Evolutionary conservation across 2,329 filamentous ascomycete genomes (phyloP), one percentile per base, ranked within the genome.

Genomic region (Chaetoscypha palmicola): DNA sequence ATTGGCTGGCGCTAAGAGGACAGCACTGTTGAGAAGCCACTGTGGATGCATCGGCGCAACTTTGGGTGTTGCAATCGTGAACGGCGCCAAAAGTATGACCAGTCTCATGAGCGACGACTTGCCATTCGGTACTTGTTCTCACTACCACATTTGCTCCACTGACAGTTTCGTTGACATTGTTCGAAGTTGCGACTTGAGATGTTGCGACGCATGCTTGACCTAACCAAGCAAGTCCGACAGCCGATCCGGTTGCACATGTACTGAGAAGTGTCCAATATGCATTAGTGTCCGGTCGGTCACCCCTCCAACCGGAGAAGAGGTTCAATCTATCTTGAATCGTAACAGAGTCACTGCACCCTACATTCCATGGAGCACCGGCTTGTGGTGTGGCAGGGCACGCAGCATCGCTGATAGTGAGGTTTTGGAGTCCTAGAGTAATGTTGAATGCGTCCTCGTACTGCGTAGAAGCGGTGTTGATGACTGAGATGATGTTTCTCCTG

Each of bases 71-170:
- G 65, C 92, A 98, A 65, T 98, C 92, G 65, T 98, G 92, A 8
- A 96, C 88, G 4, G 91, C 92, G 35, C 91, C 91, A 63, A 95
- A 97, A 0, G 89, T 97, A 64, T 97, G 91, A 1, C 90, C 91
- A 2, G 83, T 82, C 65, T 97, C 91, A 62, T 97, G 91, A 22
- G 91, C 91, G 65, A 97, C 87, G 46, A 97, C 85, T 63, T 96
- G 89, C 91, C 91, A 97, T 62, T 95, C 90, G 2, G 79, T 83
- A 17, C 77, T 73, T 0, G 88, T 94, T 51, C 79, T 79, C 20
- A 92, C 81, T 17, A 98, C 88, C 1, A 98, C 86, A 60, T 96
- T 97, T 48, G 91, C 82, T 23, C 86, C 86, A 16, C 85, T 81
- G 22, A 94, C 84, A 1, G 81, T 86, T 64, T 92, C 85, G 48